These are phyloP conservation scores for Anthracocystis walkeri DNA, from an alignment of 1,284 basidiomycete species.

Conservation along the genomic window DNA sequence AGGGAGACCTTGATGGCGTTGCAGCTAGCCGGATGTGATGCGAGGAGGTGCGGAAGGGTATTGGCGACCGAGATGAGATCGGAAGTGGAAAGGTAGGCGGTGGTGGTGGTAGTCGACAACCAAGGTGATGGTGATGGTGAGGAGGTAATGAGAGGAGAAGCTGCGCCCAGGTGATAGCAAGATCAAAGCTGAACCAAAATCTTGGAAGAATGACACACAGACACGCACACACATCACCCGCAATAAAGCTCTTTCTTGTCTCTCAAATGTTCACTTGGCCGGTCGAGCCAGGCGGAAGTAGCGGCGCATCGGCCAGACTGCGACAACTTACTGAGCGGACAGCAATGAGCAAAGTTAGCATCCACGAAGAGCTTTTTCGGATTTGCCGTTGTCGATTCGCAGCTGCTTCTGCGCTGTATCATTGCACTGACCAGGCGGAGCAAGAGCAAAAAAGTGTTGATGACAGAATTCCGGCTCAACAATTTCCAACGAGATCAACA, in stretches of 20 bases:
- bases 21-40: constrained; percentile 4
- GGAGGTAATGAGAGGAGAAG: constrained; percentile 10
- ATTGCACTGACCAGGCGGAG: constrained; percentile 27
- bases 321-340: too few species aligned
- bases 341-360: too few species aligned
- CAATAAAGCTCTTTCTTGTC: background rate
- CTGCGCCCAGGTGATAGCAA: constrained; percentile 3
- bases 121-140: constrained; percentile 8
- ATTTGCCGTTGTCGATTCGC: constrained; percentile 19
- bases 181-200: constrained; percentile 10
- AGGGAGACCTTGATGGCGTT: constrained; percentile 50
- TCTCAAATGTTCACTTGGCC: constrained; percentile 5
- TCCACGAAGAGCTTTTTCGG: background rate
- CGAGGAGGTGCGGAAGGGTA: background rate
- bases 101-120: background rate
- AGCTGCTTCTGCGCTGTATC: background rate
- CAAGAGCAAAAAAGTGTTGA: background rate
- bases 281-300: constrained; percentile 19
- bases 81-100: constrained; percentile 1
- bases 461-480: constrained; percentile 32
- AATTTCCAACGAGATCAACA: constrained; percentile 24
- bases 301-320: constrained; percentile 9
- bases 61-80: background rate
- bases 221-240: background rate
- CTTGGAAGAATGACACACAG: background rate